phyloP scores from a whole-genome alignment of 2,329 filamentous ascomycete genomes.

The Claviceps spartinae region DNA sequence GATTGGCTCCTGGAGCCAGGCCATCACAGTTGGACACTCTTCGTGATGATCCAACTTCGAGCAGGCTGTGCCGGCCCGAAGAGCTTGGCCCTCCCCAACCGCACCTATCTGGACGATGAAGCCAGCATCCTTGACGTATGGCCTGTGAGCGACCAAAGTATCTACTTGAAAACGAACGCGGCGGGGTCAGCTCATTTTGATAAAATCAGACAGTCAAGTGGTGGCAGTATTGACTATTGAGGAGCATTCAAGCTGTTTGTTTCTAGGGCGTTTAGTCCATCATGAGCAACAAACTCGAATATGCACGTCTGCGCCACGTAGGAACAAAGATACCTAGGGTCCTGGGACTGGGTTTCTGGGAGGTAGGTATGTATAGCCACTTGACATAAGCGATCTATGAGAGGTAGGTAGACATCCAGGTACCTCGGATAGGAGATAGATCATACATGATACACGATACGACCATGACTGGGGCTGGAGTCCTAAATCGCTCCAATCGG shows the following conservation, averaged over 20 bases:
- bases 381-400: too few relatives aligned
- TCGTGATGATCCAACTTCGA: not conserved
- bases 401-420: too few relatives aligned
- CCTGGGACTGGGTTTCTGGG: too few relatives aligned
- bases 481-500: not conserved
- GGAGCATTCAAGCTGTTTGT: not conserved
- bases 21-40: not conserved
- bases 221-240: not conserved
- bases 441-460: not conserved
- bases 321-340: too few relatives aligned
- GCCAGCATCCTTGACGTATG: slow-evolving; percentile 33
- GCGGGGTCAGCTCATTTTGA: not conserved
- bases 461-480: not conserved
- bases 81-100: not conserved
- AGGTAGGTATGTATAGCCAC: too few relatives aligned
- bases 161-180: not conserved
- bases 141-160: slow-evolving; percentile 41
- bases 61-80: not conserved
- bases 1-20: too few relatives aligned
- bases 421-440: too few relatives aligned
- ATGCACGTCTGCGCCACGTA: too few relatives aligned
- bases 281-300: slow-evolving; percentile 13
- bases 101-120: slow-evolving; percentile 2
- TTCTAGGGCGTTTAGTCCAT: too few relatives aligned
- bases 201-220: not conserved